phyloP scores from a whole-genome alignment of 257 asterid genomes.

The Eustoma russellianum region DNA sequence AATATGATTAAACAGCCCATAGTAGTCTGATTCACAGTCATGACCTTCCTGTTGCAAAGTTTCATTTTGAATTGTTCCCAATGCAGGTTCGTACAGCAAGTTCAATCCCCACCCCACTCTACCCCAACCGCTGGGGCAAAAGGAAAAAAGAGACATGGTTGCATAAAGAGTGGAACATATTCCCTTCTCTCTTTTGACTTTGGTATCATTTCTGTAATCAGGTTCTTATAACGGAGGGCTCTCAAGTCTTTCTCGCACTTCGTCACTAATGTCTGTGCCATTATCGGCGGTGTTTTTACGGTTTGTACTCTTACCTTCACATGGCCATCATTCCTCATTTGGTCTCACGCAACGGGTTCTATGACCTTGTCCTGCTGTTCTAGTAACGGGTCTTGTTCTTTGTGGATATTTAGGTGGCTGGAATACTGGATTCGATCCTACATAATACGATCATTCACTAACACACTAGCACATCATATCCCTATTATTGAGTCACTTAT shows the following conservation, averaged over 20 bases:
- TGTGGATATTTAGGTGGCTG: conserved; percentile 69
- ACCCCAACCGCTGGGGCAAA: no score
- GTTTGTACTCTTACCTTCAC: conserved; percentile 26
- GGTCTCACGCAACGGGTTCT: neutral
- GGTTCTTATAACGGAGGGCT: conserved; percentile 43
- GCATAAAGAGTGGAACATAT: no score
- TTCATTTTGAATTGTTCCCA: conserved; percentile 81
- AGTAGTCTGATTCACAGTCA: conserved; percentile 83
- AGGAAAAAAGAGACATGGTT: no score
- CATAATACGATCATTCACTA: conserved; percentile 68
- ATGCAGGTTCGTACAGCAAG: conserved; percentile 55
- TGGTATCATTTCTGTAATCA: neutral
- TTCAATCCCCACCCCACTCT: no score
- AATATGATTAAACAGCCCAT: conserved; percentile 90
- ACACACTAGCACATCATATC: no score
- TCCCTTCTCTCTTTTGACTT: neutral
- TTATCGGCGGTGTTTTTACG: conserved; percentile 80
- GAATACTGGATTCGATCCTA: conserved; percentile 71
- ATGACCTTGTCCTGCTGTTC: neutral
- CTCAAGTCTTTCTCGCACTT: conserved; percentile 64
- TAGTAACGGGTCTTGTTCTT: neutral
- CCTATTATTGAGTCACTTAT: no score
- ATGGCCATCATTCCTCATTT: neutral
- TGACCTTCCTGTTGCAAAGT: conserved; percentile 72
- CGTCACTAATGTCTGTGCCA: conserved; percentile 61